phyloP scores from a whole-genome alignment of 1,284 basidiomycete genomes.

The Vanrija humicola region DNA sequence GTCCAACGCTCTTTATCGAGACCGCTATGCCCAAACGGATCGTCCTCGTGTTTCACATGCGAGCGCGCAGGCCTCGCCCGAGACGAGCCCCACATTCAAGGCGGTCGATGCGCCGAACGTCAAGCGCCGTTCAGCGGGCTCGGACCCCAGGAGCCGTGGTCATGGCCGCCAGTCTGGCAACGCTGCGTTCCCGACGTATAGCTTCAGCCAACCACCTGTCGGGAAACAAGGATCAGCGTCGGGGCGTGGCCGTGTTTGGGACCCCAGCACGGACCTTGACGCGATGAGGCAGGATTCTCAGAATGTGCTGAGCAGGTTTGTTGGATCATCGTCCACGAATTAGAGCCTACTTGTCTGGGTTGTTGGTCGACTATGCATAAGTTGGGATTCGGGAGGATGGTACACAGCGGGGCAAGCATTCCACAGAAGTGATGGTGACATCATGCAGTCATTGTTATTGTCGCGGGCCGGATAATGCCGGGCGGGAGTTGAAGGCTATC shows the following conservation, averaged over 20 bases:
- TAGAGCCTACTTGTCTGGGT: too few relatives aligned
- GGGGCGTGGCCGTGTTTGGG: slow-evolving; percentile 25
- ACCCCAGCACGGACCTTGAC: slow-evolving; percentile 38
- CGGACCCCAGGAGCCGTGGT: background rate
- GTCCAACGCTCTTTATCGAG: slow-evolving; percentile 25
- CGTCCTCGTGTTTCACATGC: slow-evolving; percentile 20
- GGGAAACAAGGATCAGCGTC: background rate
- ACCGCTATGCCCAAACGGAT: slow-evolving; percentile 38
- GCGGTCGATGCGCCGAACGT: background rate
- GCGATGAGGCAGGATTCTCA: slow-evolving; percentile 66
- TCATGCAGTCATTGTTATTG: background rate
- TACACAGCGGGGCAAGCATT: too few relatives aligned
- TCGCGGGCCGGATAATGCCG: too few relatives aligned
- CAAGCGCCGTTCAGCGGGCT: background rate
- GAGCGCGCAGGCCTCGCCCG: slow-evolving; percentile 28
- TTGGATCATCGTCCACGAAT: slow-evolving; percentile 38
- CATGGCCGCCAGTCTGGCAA: background rate
- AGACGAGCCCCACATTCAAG: background rate
- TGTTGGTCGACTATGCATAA: too few relatives aligned
- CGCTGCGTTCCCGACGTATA: background rate
- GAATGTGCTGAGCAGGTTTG: slow-evolving; percentile 70
- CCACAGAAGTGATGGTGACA: too few relatives aligned
- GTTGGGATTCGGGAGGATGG: too few relatives aligned
- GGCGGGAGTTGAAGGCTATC: too few relatives aligned
- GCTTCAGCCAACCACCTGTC: too few relatives aligned